Evolutionary conservation across 2,329 filamentous ascomycete species (phyloP).

Genomic region (Knoxdaviesia proteae): DNA sequence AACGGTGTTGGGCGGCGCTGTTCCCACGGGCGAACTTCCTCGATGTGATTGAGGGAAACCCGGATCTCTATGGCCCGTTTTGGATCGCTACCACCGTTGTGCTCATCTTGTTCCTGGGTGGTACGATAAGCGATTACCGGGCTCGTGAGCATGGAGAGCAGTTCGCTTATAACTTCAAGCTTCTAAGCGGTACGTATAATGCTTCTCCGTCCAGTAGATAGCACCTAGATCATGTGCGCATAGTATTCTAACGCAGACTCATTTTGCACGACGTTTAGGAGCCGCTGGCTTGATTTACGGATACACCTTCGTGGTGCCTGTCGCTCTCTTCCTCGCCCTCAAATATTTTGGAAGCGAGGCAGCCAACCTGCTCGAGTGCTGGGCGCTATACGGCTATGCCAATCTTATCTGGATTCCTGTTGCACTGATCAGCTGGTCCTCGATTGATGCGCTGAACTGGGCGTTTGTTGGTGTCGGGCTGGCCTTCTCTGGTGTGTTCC

Average conservation of each 20-base stretch:
- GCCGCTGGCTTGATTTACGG: slow-evolving; percentile 88
- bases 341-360: slow-evolving; percentile 91
- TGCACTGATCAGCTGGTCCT: slow-evolving; percentile 77
- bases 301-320: slow-evolving; percentile 73
- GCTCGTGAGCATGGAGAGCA: slow-evolving; percentile 44
- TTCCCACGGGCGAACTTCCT: slow-evolving; percentile 89
- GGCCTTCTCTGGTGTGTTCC: slow-evolving; percentile 60
- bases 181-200: slow-evolving; percentile 50
- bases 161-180: slow-evolving; percentile 78
- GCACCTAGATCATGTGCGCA: background rate
- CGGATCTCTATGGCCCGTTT: slow-evolving; percentile 88
- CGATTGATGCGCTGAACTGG: slow-evolving; percentile 74
- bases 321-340: slow-evolving; percentile 68
- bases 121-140: slow-evolving; percentile 84
- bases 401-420: slow-evolving; percentile 97
- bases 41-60: slow-evolving; percentile 89
- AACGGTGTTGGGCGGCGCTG: slow-evolving; percentile 71
- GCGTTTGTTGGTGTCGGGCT: slow-evolving; percentile 79
- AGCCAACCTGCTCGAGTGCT: slow-evolving; percentile 85
- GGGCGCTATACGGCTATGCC: slow-evolving; percentile 85
- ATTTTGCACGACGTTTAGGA: slow-evolving; percentile 19
- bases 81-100: slow-evolving; percentile 98
- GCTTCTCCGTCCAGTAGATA: background rate
- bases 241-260: background rate
- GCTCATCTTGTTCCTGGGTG: slow-evolving; percentile 83